Percentiles rank a stretch among this genome's conserved stretches.
Evolutionary conservation across 305 asterid species (phyloP).

Genomic region (Fraxinus baroniana): DNA sequence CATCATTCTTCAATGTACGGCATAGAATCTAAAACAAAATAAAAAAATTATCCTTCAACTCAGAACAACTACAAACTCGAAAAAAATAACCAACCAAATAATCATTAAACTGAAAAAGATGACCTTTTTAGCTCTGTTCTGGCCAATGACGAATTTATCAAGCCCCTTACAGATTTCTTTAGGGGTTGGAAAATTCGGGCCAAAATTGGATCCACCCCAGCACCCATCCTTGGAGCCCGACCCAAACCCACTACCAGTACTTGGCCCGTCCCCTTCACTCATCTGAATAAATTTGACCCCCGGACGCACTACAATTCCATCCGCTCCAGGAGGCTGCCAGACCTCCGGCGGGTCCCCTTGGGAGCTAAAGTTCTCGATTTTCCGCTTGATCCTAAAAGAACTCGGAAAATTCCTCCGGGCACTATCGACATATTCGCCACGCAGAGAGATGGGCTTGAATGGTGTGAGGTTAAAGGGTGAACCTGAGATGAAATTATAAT

Average conservation of each 20-base stretch:
- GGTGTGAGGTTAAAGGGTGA: slow-evolving; percentile 44
- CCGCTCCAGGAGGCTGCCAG: slow-evolving; percentile 87
- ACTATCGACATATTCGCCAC: slow-evolving; percentile 43
- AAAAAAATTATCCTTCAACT: background rate
- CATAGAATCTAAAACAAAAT: background rate
- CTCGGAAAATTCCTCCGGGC: slow-evolving; percentile 27
- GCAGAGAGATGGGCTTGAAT: slow-evolving; percentile 50
- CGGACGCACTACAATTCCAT: slow-evolving; percentile 69
- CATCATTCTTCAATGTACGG: background rate
- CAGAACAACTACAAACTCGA: background rate
- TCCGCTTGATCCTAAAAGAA: slow-evolving; percentile 32
- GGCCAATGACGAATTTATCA: slow-evolving; percentile 94
- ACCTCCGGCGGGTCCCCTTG: slow-evolving; percentile 95
- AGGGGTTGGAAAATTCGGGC: slow-evolving; percentile 76
- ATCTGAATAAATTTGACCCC: slow-evolving; percentile 67
- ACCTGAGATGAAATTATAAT: slow-evolving; percentile 35
- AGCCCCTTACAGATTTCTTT: slow-evolving; percentile 89
- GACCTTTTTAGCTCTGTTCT: slow-evolving; percentile 95
- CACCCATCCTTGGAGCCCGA: slow-evolving; percentile 56
- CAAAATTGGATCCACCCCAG: slow-evolving; percentile 94
- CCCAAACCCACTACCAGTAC: slow-evolving; percentile 59
- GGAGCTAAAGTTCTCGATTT: slow-evolving; percentile 44
- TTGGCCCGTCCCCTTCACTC: slow-evolving; percentile 46
- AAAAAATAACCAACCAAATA: background rate
- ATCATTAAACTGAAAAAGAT: slow-evolving; percentile 5